Conservation (phyloP, 257 asterid genomes). For the Ilex aquifolium region DNA sequence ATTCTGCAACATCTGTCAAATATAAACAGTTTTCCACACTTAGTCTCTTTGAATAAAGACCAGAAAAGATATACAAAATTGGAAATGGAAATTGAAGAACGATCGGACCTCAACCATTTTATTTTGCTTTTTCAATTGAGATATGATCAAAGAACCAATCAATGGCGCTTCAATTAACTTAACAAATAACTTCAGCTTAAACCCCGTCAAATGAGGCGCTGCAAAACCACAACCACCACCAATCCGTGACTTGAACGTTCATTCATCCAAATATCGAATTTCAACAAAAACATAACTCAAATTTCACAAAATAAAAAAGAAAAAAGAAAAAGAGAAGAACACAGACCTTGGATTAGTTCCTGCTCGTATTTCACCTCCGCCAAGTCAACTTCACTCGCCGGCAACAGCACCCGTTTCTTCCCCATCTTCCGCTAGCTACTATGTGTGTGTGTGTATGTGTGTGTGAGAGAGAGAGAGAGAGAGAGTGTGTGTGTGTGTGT, state of each 20-base stretch:
- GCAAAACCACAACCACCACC: constrained; percentile 17
- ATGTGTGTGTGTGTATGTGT: too few species aligned
- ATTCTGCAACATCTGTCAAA: constrained; percentile 63
- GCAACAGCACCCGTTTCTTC: constrained; percentile 74
- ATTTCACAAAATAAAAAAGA: background rate
- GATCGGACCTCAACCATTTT: constrained; percentile 53
- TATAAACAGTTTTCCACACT: constrained; percentile 14
- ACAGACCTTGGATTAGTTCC: constrained; percentile 57
- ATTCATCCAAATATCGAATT: background rate
- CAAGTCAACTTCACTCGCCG: constrained; percentile 69
- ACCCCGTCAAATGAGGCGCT: constrained; percentile 96
- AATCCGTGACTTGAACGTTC: background rate
- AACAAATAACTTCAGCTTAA: constrained; percentile 51
- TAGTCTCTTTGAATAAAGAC: background rate
- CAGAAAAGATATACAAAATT: background rate
- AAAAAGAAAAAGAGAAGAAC: background rate
- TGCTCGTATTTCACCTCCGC: constrained; percentile 50
- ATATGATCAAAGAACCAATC: constrained; percentile 50
- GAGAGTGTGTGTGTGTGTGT: too few species aligned
- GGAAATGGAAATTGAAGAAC: background rate
- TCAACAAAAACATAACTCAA: background rate
- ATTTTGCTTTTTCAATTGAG: constrained; percentile 56
- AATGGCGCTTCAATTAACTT: constrained; percentile 54
- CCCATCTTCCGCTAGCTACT: constrained; percentile 33
- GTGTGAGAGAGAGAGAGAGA: too few species aligned